These are phyloP conservation scores for Pseudopediastrum boryanum DNA, from an alignment of 139 green algal species.

Conservation along the genomic window DNA sequence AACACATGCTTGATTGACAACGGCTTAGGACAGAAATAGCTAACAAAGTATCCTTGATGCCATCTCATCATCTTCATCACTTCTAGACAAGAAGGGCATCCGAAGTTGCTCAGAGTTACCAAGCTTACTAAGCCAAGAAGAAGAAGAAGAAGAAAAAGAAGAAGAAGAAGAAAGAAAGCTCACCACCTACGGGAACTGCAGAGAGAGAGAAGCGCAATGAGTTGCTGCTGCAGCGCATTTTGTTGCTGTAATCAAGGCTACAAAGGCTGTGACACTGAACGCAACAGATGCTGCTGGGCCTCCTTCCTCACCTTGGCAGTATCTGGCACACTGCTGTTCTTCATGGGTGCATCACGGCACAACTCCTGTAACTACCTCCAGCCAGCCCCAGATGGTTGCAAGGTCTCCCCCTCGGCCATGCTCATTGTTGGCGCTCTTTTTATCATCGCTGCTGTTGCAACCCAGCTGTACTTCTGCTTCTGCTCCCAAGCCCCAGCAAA, in stretches of 20 bases:
- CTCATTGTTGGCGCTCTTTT: constrained; percentile 15
- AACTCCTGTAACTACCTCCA: constrained; percentile 14
- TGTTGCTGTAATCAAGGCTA: constrained; percentile 14
- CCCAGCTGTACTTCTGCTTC: constrained; percentile 21
- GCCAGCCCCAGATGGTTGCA: background rate
- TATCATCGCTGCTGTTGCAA: constrained; percentile 9
- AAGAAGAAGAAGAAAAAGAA: no score
- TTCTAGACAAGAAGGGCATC: no score
- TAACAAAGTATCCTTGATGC: no score
- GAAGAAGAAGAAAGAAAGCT: no score
- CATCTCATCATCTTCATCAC: no score
- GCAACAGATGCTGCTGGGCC: constrained; percentile 14
- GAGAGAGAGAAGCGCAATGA: no score
- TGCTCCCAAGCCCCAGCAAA: constrained; percentile 12
- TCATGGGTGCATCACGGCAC: constrained; percentile 1
- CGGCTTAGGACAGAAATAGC: no score
- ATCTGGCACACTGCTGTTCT: constrained; percentile 8
- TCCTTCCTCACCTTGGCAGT: background rate
- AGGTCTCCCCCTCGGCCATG: background rate
- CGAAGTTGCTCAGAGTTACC: no score
- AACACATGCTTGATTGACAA: no score
- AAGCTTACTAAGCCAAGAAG: no score
- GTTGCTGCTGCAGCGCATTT: no score
- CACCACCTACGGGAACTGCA: no score
- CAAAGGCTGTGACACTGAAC: constrained; percentile 16